Conservation (phyloP, 192 early-diverging fungal species). For the Backusella tarrabulga region DNA sequence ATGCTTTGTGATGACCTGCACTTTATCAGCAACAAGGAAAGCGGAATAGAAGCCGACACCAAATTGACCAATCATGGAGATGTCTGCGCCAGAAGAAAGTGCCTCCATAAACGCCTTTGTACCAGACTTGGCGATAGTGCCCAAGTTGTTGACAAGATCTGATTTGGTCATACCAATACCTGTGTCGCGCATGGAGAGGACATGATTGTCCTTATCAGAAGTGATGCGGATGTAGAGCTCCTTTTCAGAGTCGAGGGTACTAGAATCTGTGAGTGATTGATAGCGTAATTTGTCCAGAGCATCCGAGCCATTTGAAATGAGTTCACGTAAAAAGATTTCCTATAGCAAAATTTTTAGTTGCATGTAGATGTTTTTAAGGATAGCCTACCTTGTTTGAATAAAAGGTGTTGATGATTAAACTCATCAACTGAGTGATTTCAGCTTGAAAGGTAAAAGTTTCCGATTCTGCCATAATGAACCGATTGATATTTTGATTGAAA, state of each 20-base stretch:
- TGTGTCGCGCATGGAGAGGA: slow-evolving; percentile 81
- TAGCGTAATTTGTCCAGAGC: slow-evolving; percentile 95
- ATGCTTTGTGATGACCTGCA: slow-evolving; percentile 93
- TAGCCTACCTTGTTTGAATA: slow-evolving; percentile 90
- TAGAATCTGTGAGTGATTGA: slow-evolving; percentile 91
- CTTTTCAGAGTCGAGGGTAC: slow-evolving; percentile 88
- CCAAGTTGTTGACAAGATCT: slow-evolving; percentile 94
- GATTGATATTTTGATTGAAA: no score
- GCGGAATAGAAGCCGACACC: slow-evolving; percentile 99
- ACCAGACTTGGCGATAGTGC: slow-evolving; percentile 99
- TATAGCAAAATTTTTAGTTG: slow-evolving; percentile 44
- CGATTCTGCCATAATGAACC: slow-evolving; percentile 34
- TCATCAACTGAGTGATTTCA: slow-evolving; percentile 99
- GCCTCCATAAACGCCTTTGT: slow-evolving; percentile 99
- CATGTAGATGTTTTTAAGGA: slow-evolving; percentile 54
- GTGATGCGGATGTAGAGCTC: slow-evolving; percentile 94
- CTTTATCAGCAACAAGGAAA: slow-evolving; percentile 98
- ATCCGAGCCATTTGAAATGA: slow-evolving; percentile 85
- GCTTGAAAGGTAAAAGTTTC: slow-evolving; percentile 94
- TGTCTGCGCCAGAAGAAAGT: slow-evolving; percentile 91
- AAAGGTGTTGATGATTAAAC: slow-evolving; percentile 99
- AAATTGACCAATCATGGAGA: slow-evolving; percentile 99
- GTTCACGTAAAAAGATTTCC: slow-evolving; percentile 94
- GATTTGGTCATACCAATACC: slow-evolving; percentile 95
- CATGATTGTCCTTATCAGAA: slow-evolving; percentile 79